These are phyloP conservation scores for Arthrinium phaeospermum DNA, from an alignment of 2,329 filamentous ascomycete genomes.

Conservation along the genomic window DNA sequence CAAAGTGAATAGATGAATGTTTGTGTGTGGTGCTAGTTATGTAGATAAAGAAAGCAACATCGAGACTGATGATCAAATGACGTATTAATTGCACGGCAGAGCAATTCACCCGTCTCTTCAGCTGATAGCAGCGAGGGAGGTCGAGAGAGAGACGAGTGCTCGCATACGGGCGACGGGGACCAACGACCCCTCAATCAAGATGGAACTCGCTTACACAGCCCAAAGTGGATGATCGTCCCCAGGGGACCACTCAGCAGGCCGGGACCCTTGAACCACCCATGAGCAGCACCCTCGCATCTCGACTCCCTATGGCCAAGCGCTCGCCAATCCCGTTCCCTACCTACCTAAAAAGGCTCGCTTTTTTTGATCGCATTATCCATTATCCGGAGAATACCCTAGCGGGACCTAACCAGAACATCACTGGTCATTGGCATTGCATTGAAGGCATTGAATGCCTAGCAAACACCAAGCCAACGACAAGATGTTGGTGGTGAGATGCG, in stretches of 20 bases:
- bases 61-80: neutral
- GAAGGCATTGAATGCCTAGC: neutral
- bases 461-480: neutral
- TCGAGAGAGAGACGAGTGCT: neutral
- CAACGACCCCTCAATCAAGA: slow-evolving; percentile 14
- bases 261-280: neutral
- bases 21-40: neutral
- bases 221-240: slow-evolving; percentile 1
- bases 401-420: neutral
- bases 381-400: neutral
- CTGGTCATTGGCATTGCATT: neutral
- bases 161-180: neutral
- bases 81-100: neutral
- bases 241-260: slow-evolving; percentile 7
- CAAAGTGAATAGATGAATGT: neutral
- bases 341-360: neutral
- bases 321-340: neutral
- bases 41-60: neutral
- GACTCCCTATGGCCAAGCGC: neutral
- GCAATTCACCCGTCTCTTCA: neutral
- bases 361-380: neutral
- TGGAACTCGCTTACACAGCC: slow-evolving; percentile 12
- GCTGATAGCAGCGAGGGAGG: neutral
- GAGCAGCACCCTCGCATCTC: neutral
- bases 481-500: neutral